Evolutionary conservation across 225 moss, liverwort and hornwort genomes (phyloP), one percentile per base, ranked within the genome.

Genomic region (Pseudoscleropodium purum): DNA sequence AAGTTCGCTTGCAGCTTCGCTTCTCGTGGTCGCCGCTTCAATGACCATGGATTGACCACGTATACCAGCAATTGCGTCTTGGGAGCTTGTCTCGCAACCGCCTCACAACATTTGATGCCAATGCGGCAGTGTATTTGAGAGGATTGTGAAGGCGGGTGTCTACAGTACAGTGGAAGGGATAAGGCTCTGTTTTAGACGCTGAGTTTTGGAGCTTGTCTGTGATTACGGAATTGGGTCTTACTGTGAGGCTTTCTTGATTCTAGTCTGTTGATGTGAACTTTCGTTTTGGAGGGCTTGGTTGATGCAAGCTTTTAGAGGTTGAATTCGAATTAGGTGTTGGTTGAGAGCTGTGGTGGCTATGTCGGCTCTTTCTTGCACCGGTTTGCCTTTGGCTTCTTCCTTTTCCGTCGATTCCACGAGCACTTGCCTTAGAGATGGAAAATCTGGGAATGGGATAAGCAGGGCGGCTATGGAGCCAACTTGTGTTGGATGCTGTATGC

Each of bases 381-480:
- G 91, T 67, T 85, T 92, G 85, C 87, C 92, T 52, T 77, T 89
- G 66, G 84, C 90, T 45, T 83, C 90, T 30, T 88, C 92, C 10
- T 18, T 88, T 5, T 84, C 88, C 26, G 64, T 82, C 7, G 92
- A 91, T 11, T 85, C 84, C 74, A 76, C 76, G 39, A 78, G 81
- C 62, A n/a, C 76, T 82, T 85, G 75, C 30, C 29, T 78, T 52
- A 84, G 79, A 64, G 92, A 90, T 57, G 59, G 62, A 66, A 92
- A 84, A 70, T 62, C 86, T 60, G 86, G 90, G 67, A 88, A 65
- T 56, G 86, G 80, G 27, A 34, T 43, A 36, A 82, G 87, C 83
- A 88, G 79, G 82, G 78, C 83, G 45, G 64, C 85, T 65, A 60
- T 91, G 85, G 92, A 93, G 43, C 79, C 92, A 21, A 39, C 73